phyloP scores from a whole-genome alignment of 2,329 filamentous ascomycete species.

The Immersiporthe knoxdaviesiana region DNA sequence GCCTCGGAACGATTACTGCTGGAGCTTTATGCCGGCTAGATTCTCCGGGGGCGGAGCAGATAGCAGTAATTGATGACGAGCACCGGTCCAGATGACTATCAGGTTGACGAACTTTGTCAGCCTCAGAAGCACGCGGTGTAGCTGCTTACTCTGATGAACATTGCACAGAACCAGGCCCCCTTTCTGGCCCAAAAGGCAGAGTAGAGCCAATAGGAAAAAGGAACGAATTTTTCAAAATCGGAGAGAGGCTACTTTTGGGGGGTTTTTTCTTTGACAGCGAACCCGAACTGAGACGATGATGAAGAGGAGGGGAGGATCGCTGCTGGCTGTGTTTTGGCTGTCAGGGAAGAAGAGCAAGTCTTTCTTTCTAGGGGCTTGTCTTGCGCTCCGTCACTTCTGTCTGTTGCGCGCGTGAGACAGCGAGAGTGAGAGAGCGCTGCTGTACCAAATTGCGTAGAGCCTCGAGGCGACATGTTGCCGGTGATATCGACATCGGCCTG shows the following conservation, averaged over 20 bases:
- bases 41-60: not conserved
- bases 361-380: not conserved
- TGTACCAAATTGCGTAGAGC: not conserved
- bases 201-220: not conserved
- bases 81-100: not conserved
- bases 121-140: not conserved
- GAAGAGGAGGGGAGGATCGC: no score
- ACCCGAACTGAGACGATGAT: not conserved
- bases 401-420: not conserved
- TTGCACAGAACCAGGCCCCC: not conserved
- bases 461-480: not conserved
- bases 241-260: not conserved
- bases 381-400: no score
- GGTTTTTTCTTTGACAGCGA: not conserved
- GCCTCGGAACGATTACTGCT: not conserved
- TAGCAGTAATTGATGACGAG: not conserved
- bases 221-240: not conserved
- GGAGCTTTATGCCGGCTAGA: not conserved
- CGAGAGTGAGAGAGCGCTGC: not conserved
- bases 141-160: not conserved
- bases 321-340: not conserved
- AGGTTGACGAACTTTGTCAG: not conserved
- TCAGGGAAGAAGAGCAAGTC: not conserved
- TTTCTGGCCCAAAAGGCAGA: not conserved
- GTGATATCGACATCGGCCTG: not conserved